Evolutionary conservation across 2,329 filamentous ascomycete genomes (phyloP).

Genomic region (Verticillium nubilum): DNA sequence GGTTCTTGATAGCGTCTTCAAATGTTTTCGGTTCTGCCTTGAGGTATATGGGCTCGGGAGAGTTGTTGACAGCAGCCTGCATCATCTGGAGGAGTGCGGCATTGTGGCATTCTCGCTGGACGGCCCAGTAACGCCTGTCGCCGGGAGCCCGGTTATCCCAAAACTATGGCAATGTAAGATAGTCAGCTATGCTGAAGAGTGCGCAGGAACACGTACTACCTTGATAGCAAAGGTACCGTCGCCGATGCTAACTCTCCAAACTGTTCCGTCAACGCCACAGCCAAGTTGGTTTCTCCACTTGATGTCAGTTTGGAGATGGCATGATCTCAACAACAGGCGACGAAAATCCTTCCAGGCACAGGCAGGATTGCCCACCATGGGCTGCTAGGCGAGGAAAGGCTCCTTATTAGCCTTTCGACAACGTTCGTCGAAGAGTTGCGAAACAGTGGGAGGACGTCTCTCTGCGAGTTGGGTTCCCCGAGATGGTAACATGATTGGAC

Average conservation of each 20-base stretch:
- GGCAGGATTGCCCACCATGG: background rate
- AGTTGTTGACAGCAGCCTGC: background rate
- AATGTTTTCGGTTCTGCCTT: background rate
- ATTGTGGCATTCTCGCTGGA: slow-evolving; percentile 8
- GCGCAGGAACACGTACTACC: too few relatives aligned
- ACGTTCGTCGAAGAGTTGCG: background rate
- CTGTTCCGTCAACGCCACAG: background rate
- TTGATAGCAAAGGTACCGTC: too few relatives aligned
- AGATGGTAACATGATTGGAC: too few relatives aligned
- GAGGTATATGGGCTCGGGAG: background rate
- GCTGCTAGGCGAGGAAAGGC: background rate
- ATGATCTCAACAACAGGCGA: background rate
- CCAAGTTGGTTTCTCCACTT: background rate
- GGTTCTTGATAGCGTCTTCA: background rate
- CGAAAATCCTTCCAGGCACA: background rate
- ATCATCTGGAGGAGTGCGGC: slow-evolving; percentile 3
- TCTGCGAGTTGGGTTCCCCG: too few relatives aligned
- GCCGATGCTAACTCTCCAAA: too few relatives aligned
- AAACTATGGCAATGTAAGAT: background rate
- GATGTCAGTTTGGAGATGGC: background rate
- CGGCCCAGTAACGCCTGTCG: slow-evolving; percentile 2
- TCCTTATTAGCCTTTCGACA: background rate
- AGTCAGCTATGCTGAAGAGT: too few relatives aligned
- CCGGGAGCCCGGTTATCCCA: slow-evolving; percentile 3
- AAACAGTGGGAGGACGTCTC: too few relatives aligned